These are phyloP conservation scores for Colletotrichum truncatum DNA, from an alignment of 2,329 filamentous ascomycete species.

Conservation along the genomic window DNA sequence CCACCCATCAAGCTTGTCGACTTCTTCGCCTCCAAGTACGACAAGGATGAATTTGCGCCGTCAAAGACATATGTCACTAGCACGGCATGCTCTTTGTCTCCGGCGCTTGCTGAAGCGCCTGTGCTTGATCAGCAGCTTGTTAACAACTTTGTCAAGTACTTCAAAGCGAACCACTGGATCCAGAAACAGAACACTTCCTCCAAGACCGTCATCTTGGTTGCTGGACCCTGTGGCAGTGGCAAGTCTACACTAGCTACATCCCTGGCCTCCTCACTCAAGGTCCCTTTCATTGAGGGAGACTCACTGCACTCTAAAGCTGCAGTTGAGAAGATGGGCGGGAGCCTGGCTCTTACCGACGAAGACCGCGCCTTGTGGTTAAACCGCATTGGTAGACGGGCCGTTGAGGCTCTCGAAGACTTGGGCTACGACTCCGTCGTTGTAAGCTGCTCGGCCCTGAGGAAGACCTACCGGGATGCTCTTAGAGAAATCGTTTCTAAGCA, in stretches of 20 bases:
- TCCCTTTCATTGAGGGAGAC: constrained; percentile 52
- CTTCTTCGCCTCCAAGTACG: constrained; percentile 50
- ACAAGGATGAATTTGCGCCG: constrained; percentile 55
- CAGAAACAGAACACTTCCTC: constrained; percentile 35
- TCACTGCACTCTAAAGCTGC: constrained; percentile 43
- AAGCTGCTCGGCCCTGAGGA: constrained; percentile 49
- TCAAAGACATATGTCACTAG: constrained; percentile 52
- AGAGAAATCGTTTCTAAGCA: constrained; percentile 31
- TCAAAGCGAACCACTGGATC: constrained; percentile 47
- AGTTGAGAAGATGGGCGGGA: constrained; percentile 41
- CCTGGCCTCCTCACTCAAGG: constrained; percentile 38
- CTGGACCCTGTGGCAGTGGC: constrained; percentile 51
- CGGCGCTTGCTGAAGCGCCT: constrained; percentile 49
- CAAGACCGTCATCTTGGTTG: constrained; percentile 43
- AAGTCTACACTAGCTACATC: constrained; percentile 47
- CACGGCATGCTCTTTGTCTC: constrained; percentile 50
- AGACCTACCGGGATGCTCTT: constrained; percentile 43
- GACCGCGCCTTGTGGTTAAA: constrained; percentile 43
- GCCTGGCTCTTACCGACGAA: constrained; percentile 41
- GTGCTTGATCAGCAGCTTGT: constrained; percentile 41
- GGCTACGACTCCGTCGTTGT: constrained; percentile 41
- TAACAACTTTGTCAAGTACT: constrained; percentile 48
- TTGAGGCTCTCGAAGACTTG: constrained; percentile 37
- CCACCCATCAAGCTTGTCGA: constrained; percentile 62
- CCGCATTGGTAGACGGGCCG: constrained; percentile 34